Evolutionary conservation across 805 yeast species (phyloP), one percentile per base, ranked within the genome.

Genomic region (Wickerhamomyces tratensis): DNA sequence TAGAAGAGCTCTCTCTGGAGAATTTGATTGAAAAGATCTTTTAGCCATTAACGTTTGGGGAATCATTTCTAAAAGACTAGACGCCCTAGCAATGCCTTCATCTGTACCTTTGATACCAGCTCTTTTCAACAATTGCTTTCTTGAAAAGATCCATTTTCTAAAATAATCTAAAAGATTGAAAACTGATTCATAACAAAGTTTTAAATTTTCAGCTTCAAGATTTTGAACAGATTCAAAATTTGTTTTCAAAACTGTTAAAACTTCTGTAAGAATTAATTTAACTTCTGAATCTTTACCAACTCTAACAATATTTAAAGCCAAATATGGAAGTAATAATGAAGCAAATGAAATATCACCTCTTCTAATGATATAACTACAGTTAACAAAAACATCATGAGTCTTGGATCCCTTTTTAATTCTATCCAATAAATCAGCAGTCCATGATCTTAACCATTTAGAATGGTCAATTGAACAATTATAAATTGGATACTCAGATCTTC

Each of bases 1-100:
- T 41, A 89, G 65, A 7, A 91, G 78, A 0, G 98, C 88, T 38
- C 98, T 68, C 48, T 94, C 97, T 55, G 78, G 87, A 0, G 94
- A 80, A 38, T 79, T 85, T 46, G 94, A 85, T 48, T 87, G 87
- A 1, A 87, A 73, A 0, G 97, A 83, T 41, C 93, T 69, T 33
- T 71, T 68, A 0, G 96, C 96, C 52, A 93, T 68, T 25, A 84
- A 56, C 34, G 76, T 79, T 29, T 80, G 76, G 0, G 95, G 85
- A 9, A 89, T 71, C 3, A 62, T 55, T 2, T 62, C 63, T 11
- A 87, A 57, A 44, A 87, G 75, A 1, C 43, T 40, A 38, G 69
- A 69, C 4, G 77, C 77, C 52, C 64, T 43, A 31, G 43, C 35
- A 48, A 64, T 47, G 46, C 64, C 41, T 57, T 65, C 37, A 54